Conservation (phyloP, 1,284 basidiomycete species). For the Irpex rosettiformis region DNA sequence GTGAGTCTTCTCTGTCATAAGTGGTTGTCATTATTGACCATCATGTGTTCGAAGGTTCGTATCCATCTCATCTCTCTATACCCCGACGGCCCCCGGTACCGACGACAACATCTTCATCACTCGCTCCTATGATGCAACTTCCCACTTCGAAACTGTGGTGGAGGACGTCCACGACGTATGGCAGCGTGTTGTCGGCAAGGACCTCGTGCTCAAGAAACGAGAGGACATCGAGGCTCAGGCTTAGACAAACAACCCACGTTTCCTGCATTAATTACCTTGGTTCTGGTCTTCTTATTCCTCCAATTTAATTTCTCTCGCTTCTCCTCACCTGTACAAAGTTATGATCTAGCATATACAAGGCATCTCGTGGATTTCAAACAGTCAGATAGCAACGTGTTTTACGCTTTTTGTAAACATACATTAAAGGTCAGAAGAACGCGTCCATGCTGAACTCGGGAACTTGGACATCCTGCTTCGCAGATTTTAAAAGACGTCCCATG, state of each 20-base stretch:
- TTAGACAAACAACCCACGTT: constrained; percentile 31
- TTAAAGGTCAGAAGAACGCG: constrained; percentile 49
- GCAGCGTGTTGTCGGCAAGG: constrained; percentile 76
- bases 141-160: constrained; percentile 97
- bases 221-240: constrained; percentile 56
- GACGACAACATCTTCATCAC: constrained; percentile 95
- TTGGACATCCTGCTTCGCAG: constrained; percentile 82
- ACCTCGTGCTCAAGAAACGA: constrained; percentile 82
- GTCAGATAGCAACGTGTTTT: not conserved
- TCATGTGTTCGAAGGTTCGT: constrained; percentile 70
- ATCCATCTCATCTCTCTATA: constrained; percentile 85
- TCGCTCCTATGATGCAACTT: constrained; percentile 96
- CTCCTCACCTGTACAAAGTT: constrained; percentile 3
- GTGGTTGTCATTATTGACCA: not conserved
- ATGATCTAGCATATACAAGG: constrained; percentile 7
- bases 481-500: constrained; percentile 79
- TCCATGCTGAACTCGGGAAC: constrained; percentile 86
- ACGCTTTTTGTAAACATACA: not conserved
- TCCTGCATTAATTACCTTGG: constrained; percentile 12
- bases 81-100: constrained; percentile 79
- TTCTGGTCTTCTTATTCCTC: constrained; percentile 16
- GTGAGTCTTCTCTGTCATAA: constrained; percentile 42
- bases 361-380: constrained; percentile 3
- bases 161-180: constrained; percentile 94
- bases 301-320: not conserved